Evolutionary conservation across 495 filamentous ascomycete genomes (phyloP).

Genomic region (Paragyromitra xinjiangensis): DNA sequence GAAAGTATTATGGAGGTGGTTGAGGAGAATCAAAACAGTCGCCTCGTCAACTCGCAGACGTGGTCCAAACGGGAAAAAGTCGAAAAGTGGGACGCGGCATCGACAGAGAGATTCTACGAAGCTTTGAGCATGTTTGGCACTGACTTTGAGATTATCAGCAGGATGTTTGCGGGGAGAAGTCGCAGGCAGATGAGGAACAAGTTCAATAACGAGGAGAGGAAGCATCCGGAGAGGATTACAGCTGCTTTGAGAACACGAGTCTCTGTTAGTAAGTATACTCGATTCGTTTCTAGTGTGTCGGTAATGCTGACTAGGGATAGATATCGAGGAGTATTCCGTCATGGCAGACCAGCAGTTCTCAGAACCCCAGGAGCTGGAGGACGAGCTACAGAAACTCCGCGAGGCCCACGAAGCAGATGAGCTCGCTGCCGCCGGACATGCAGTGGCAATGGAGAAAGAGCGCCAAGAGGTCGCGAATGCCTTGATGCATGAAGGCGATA

Average conservation of each 20-base stretch:
- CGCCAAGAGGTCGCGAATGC: slow-evolving; percentile 55
- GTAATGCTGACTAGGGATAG: slow-evolving; percentile 56
- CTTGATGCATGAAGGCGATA: slow-evolving; percentile 49
- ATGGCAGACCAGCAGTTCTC: slow-evolving; percentile 65
- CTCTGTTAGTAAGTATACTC: slow-evolving; percentile 46
- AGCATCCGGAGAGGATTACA: slow-evolving; percentile 73
- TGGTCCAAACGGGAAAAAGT: slow-evolving; percentile 76
- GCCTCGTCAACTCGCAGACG: slow-evolving; percentile 75
- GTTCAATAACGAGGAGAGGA: slow-evolving; percentile 89
- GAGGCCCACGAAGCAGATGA: slow-evolving; percentile 71
- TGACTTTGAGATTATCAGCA: slow-evolving; percentile 87
- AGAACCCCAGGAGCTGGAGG: slow-evolving; percentile 69
- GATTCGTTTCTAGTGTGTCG: slow-evolving; percentile 55
- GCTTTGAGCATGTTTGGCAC: slow-evolving; percentile 88
- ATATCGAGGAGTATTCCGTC: slow-evolving; percentile 72
- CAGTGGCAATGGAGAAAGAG: slow-evolving; percentile 57
- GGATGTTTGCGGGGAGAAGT: slow-evolving; percentile 78
- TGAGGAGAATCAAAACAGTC: slow-evolving; percentile 85
- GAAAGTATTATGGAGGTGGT: slow-evolving; percentile 70
- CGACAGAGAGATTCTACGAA: slow-evolving; percentile 85
- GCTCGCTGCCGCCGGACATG: slow-evolving; percentile 59
- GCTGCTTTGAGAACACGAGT: slow-evolving; percentile 65
- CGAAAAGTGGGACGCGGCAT: slow-evolving; percentile 77
- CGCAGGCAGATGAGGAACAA: slow-evolving; percentile 87
- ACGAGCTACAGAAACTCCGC: slow-evolving; percentile 72